Evolutionary conservation across 2,329 filamentous ascomycete species (phyloP).

Genomic region (Fusarium chuoi): DNA sequence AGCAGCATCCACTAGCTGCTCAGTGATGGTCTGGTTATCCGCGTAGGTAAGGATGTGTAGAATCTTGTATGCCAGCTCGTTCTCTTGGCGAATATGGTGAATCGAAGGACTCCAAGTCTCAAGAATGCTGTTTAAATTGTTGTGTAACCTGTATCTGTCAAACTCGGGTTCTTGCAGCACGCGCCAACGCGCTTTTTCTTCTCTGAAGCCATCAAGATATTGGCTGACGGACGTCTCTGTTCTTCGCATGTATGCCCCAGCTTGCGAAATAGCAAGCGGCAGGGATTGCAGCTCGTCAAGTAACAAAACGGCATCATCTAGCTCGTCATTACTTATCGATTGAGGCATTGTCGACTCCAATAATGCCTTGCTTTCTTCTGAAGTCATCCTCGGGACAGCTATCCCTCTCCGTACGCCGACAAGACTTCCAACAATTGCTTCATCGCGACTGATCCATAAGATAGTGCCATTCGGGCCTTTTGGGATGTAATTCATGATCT

Average conservation of each 20-base stretch:
- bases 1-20: conserved; percentile 40
- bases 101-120: conserved; percentile 50
- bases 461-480: conserved; percentile 40
- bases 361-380: conserved; percentile 21
- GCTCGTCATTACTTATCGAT: neutral
- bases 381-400: conserved; percentile 38
- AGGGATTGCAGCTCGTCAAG: conserved; percentile 43
- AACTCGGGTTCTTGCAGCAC: conserved; percentile 34
- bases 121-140: conserved; percentile 48
- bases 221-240: conserved; percentile 35
- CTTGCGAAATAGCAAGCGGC: conserved; percentile 49
- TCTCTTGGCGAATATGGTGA: conserved; percentile 44
- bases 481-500: conserved; percentile 41
- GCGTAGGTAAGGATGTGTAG: conserved; percentile 48
- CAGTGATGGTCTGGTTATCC: conserved; percentile 47
- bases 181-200: conserved; percentile 38
- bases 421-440: conserved; percentile 41
- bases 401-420: conserved; percentile 38
- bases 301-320: conserved; percentile 12
- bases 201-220: conserved; percentile 42
- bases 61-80: conserved; percentile 42
- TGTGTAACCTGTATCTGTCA: conserved; percentile 44
- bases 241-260: conserved; percentile 46
- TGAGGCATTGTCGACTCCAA: neutral
- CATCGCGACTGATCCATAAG: conserved; percentile 49